Base-by-base conservation (phyloP, 352 stramenopile genomes). In the Phytopythium mirpurense region DNA sequence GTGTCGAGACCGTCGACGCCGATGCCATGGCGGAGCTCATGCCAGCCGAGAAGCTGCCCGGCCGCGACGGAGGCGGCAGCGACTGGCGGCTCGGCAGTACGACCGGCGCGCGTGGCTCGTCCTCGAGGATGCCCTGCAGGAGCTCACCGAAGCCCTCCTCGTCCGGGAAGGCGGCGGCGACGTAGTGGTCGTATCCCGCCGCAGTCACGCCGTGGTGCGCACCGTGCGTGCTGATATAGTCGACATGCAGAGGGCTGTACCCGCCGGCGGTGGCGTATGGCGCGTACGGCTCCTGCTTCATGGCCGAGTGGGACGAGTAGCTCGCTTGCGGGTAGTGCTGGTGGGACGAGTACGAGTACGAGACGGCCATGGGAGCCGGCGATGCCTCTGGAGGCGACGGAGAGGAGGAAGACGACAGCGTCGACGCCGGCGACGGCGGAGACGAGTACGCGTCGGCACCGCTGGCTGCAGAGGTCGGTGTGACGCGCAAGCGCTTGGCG, bases 131-230 rank as follows among this genome's bases (percentile, higher is more conserved):
- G 34, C 72, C 76, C 51, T 90, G 74, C 19, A 90, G 57, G 34
- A 90, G 62, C 48, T 90, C 78, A 26, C 76, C 72, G 53, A 90
- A 86, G 9, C 64, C 59, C 50, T 90, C 78, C 61, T 90, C 78
- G 47, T 87, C 78, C 1, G 65, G 67, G 54, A 83, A 87, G 27
- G 74, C 48, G 34, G 63, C 54, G 5, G 72, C 57, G n/a, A 73
- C 63, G 38, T 85, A 67, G 29, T 90, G 78, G 31, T 90, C 76
- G 54, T 89, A 86, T 16, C 63, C 59, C 16, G 44, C 31, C 1
- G 24, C 43, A 5, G 24, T 14, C 43, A 35, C 35, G 23, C 43
- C 43, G 27, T 61, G 37, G 9, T 65, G 27, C 53, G 47, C 41
- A 29, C 43, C 42, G 67, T 67, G 34, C 11, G 26, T 9, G 23